These are phyloP conservation scores for Exophiala phaeomuriformis DNA, from an alignment of 2,329 filamentous ascomycete species.

Conservation along the genomic window DNA sequence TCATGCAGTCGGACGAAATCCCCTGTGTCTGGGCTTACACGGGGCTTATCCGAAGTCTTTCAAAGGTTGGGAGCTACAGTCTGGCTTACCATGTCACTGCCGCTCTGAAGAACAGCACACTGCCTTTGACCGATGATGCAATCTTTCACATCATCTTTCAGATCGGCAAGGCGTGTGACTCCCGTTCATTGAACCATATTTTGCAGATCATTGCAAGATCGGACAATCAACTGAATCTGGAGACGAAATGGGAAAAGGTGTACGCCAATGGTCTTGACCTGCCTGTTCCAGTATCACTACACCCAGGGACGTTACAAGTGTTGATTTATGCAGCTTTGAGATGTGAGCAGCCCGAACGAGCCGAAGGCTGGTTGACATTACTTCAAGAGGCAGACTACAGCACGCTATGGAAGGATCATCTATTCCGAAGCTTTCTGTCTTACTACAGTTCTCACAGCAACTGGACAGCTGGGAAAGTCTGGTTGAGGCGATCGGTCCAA, in stretches of 20 bases:
- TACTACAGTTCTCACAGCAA: conserved; percentile 17
- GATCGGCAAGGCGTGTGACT: conserved; percentile 16
- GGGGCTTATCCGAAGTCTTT: conserved; percentile 15
- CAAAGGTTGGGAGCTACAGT: conserved; percentile 10
- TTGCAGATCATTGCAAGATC: conserved; percentile 12
- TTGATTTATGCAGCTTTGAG: conserved; percentile 20
- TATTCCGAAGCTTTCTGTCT: conserved; percentile 21
- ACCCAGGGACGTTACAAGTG: conserved; percentile 14
- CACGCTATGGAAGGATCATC: conserved; percentile 12
- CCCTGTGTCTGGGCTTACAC: conserved; percentile 16
- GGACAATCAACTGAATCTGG: conserved; percentile 10
- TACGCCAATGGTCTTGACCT: conserved; percentile 19
- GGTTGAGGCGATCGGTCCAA: conserved; percentile 16
- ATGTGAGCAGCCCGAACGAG: conserved; percentile 21
- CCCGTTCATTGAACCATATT: conserved; percentile 13
- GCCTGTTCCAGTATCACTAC: conserved; percentile 14
- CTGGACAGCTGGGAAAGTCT: conserved; percentile 23
- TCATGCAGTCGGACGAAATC: conserved; percentile 14
- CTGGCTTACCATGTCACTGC: conserved; percentile 17
- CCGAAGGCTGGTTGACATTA: conserved; percentile 23
- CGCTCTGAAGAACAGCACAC: conserved; percentile 18
- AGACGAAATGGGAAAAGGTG: conserved; percentile 15
- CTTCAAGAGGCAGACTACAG: conserved; percentile 14
- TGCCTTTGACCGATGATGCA: conserved; percentile 17
- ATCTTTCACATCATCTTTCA: conserved; percentile 16